A percentile compares a stretch with the other conserved stretches of the same genome.
Conservation (phyloP, 306 rosid species). For the Corylus heterophylla region DNA sequence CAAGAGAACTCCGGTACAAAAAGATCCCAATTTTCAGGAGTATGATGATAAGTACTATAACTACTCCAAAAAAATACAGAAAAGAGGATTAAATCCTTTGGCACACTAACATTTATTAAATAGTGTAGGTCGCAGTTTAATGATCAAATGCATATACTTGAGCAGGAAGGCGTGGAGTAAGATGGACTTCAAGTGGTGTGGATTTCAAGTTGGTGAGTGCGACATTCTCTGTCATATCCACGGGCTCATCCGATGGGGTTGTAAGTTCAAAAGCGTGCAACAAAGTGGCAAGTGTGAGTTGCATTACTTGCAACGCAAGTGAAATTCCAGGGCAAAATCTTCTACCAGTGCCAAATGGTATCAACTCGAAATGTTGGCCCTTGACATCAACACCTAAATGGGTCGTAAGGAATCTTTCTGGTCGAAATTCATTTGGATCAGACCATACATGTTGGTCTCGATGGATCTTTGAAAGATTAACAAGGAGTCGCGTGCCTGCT, state of each 20-base stretch:
- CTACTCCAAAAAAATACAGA: no score
- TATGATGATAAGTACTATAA: no score
- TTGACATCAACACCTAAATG: constrained; percentile 45
- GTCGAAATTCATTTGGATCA: constrained; percentile 48
- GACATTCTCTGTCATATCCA: constrained; percentile 47
- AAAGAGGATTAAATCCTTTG: no score
- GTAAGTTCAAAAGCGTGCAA: constrained; percentile 49
- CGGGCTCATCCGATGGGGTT: constrained; percentile 15
- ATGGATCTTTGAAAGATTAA: constrained; percentile 53
- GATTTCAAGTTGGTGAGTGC: constrained; percentile 41
- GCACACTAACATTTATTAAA: no score
- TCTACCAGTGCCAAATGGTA: constrained; percentile 65
- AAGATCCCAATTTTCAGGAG: no score
- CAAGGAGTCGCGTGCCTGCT: constrained; percentile 40
- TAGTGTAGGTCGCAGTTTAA: no score
- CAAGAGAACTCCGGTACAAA: no score
- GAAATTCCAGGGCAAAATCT: constrained; percentile 49
- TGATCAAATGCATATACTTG: constrained; percentile 4
- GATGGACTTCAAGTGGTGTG: constrained; percentile 46
- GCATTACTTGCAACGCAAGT: constrained; percentile 41
- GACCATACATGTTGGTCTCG: constrained; percentile 44
- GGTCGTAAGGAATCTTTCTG: constrained; percentile 51
- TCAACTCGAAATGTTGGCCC: constrained; percentile 46
- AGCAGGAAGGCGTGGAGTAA: constrained; percentile 43
- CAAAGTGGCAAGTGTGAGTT: constrained; percentile 39